A percentile compares a stretch with the other conserved stretches of the same genome.
Conservation (phyloP, 2,329 filamentous ascomycete species). For the Cercospora citrullina region DNA sequence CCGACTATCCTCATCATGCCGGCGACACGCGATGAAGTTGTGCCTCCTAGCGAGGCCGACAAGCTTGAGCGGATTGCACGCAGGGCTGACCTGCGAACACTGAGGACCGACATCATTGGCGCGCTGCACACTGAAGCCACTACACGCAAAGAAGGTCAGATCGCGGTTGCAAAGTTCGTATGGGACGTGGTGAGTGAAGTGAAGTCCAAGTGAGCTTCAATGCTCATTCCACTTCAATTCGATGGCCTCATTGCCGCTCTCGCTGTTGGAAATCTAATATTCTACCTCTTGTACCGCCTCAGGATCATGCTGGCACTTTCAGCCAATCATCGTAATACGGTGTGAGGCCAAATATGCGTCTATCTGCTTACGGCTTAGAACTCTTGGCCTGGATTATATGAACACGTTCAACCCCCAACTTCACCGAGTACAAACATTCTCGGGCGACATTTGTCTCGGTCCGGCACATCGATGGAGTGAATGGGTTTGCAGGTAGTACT, state of each 20-base stretch:
- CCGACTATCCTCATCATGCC: conserved; percentile 55
- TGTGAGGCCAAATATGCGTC: background rate
- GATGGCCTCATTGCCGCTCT: background rate
- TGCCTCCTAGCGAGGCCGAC: conserved; percentile 58
- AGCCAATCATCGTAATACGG: background rate
- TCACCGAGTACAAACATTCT: background rate
- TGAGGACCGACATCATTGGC: conserved; percentile 44
- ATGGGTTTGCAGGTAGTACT: background rate
- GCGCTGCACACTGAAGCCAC: conserved; percentile 55
- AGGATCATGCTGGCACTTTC: background rate
- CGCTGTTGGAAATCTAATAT: background rate
- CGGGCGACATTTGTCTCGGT: background rate
- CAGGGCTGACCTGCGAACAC: conserved; percentile 39
- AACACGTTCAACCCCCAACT: background rate
- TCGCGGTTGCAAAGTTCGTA: conserved; percentile 36
- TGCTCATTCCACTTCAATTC: background rate
- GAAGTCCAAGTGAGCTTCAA: background rate
- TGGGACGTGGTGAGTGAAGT: conserved; percentile 9
- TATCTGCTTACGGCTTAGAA: background rate
- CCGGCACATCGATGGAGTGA: background rate
- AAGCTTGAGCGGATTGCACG: conserved; percentile 51
- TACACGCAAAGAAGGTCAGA: conserved; percentile 46
- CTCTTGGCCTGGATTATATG: background rate
- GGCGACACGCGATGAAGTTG: conserved; percentile 57
- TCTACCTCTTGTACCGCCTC: background rate